Evolutionary conservation across 169 alveolate species (phyloP), one percentile per base, ranked within the genome.

Genomic region (Theileria equi): DNA sequence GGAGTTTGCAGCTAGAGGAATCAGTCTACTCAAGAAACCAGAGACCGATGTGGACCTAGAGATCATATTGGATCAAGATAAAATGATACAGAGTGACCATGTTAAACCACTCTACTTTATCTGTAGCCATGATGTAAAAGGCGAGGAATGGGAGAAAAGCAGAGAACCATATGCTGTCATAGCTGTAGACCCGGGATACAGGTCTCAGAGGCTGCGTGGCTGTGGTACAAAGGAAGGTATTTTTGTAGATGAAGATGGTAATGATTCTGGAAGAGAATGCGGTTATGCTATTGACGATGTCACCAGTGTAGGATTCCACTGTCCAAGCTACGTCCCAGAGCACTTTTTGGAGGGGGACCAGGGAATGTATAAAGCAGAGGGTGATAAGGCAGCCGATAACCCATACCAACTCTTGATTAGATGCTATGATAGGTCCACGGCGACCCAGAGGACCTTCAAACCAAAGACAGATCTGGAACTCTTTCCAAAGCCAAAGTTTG

Each of bases 341-440:
- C 83, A 72, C 48, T 72, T 72, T 43, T 44, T 72, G 2, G 29
- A 34, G 13, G 78, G 48, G n/a, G 69, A 72, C 50, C 83, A 72
- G 62, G 43, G 45, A 2, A 23, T 41, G 28, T 64, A 55, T 49
- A 13, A 26, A 19, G 38, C 74, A 3, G 41, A 55, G 7, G 7
- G 0, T 2, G 36, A 21, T 6, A 19, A n/a, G n/a, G n/a, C 7
- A 3, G 17, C 47, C 32, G 36, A 19, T 8, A 72, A 72, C 32
- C 83, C 83, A 23, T 72, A 57, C 58, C 29, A 72, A 8, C 32
- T 16, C 13, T 36, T 72, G 58, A 11, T 72, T 16, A 34, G 41
- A 21, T 72, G 77, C 36, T 50, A 55, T 25, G 59, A 62, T 32
- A 8, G 83, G 16, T 43, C 77, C 26, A 31, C 58, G 16, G 19